Percentiles rank a stretch among this genome's conserved stretches.
phyloP scores from a whole-genome alignment of 768 basidiomycete genomes.

The Boletus fagicola region DNA sequence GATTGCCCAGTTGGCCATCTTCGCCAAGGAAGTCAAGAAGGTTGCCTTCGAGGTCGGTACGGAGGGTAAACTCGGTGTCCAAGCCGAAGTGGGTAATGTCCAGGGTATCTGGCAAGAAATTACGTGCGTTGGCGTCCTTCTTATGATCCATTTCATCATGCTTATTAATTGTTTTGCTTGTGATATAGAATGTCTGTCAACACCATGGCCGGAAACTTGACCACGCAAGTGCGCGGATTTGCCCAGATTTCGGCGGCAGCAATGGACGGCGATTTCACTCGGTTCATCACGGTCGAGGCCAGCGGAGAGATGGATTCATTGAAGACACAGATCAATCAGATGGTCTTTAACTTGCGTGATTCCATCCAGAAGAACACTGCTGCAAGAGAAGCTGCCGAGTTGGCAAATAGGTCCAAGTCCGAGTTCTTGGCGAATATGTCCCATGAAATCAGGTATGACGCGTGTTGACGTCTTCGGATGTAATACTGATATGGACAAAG shows the following conservation, averaged over 20 bases:
- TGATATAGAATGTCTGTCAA: constrained; percentile 82
- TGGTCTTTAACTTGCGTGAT: constrained; percentile 97
- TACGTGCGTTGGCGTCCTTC: constrained; percentile 57
- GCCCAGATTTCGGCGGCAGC: constrained; percentile 98
- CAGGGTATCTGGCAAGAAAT: constrained; percentile 99
- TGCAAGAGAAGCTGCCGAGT: constrained; percentile 93
- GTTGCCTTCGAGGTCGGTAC: constrained; percentile 98
- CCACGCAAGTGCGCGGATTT: constrained; percentile 98
- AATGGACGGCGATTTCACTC: constrained; percentile 97
- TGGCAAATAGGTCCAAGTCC: constrained; percentile 95
- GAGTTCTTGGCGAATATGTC: constrained; percentile 99
- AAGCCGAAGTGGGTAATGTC: constrained; percentile 94
- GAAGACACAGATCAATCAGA: constrained; percentile 98
- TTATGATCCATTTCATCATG: neutral
- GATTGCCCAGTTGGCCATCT: constrained; percentile 67
- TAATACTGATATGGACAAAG: constrained; percentile 40
- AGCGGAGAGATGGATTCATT: constrained; percentile 98
- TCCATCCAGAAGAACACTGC: constrained; percentile 98
- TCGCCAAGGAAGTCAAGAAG: constrained; percentile 84
- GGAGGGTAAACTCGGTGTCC: constrained; percentile 97
- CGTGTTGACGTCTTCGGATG: neutral
- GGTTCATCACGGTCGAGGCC: constrained; percentile 99
- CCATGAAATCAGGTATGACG: constrained; percentile 89
- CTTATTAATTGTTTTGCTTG: neutral
- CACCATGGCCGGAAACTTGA: constrained; percentile 94